Conservation (phyloP, 306 rosid species). For the Vigna unguiculata region DNA sequence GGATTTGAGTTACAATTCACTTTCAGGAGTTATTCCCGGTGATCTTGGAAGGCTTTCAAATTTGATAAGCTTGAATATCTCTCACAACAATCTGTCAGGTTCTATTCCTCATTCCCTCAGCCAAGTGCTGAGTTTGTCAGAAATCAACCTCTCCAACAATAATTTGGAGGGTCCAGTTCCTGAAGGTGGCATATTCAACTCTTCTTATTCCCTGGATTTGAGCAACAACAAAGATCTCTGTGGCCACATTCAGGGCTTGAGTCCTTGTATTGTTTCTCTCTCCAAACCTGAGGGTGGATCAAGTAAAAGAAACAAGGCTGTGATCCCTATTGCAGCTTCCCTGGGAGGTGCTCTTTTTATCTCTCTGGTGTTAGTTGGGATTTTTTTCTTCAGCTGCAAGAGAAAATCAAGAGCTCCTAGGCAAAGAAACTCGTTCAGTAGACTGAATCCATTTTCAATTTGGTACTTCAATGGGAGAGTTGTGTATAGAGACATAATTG, state of each 20-base stretch:
- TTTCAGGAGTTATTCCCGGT: conserved; percentile 55
- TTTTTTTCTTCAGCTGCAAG: conserved; percentile 15
- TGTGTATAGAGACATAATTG: conserved; percentile 52
- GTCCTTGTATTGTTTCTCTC: conserved; percentile 34
- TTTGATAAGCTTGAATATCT: conserved; percentile 60
- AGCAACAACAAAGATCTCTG: conserved; percentile 56
- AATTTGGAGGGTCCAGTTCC: conserved; percentile 60
- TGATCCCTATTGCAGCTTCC: conserved; percentile 41
- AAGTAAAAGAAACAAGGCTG: conserved; percentile 29
- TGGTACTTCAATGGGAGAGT: conserved; percentile 58
- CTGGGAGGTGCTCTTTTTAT: conserved; percentile 43
- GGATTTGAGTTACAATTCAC: conserved; percentile 64
- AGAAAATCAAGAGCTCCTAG: conserved; percentile 31
- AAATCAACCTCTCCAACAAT: conserved; percentile 60
- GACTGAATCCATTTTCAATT: conserved; percentile 39
- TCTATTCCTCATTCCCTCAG: conserved; percentile 47
- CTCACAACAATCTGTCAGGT: conserved; percentile 60
- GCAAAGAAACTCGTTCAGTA: neutral
- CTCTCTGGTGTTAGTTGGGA: conserved; percentile 25
- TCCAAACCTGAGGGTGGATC: conserved; percentile 15
- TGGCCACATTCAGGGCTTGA: conserved; percentile 43
- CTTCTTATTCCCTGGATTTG: conserved; percentile 41
- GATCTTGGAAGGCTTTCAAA: conserved; percentile 47
- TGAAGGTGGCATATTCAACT: conserved; percentile 44
- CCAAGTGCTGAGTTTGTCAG: conserved; percentile 53